phyloP scores from a whole-genome alignment of 164 flowering plant species.

The Tinospora cordifolia region DNA sequence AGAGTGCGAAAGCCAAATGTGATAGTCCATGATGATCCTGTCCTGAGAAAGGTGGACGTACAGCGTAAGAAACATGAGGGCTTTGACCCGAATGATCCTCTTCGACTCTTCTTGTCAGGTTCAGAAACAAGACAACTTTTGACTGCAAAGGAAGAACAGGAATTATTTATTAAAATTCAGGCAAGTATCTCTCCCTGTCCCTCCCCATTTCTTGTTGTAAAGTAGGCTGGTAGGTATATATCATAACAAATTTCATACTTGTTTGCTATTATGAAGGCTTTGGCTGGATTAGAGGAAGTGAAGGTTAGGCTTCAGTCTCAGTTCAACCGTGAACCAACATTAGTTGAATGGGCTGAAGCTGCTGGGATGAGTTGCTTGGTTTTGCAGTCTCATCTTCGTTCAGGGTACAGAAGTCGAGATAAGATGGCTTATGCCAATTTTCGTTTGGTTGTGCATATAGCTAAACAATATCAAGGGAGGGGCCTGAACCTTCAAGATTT shows the following conservation, averaged over 20 bases:
- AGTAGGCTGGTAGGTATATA: not conserved
- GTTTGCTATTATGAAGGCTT: constrained; percentile 29
- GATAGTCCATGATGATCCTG: constrained; percentile 18
- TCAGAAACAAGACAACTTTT: constrained; percentile 63
- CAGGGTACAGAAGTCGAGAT: constrained; percentile 55
- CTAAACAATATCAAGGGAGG: constrained; percentile 68
- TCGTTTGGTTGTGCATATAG: constrained; percentile 85
- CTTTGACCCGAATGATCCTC: constrained; percentile 55
- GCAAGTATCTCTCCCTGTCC: constrained; percentile 23
- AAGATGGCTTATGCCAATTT: constrained; percentile 69
- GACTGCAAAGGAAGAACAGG: constrained; percentile 59
- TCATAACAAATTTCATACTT: constrained; percentile 10
- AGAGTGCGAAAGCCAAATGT: constrained; percentile 29
- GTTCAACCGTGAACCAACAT: constrained; percentile 70
- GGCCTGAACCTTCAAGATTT: constrained; percentile 78
- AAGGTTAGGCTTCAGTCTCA: constrained; percentile 57
- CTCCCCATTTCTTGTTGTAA: not conserved
- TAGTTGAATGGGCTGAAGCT: constrained; percentile 83
- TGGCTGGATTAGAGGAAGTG: constrained; percentile 53
- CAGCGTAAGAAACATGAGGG: constrained; percentile 31
- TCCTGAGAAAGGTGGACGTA: constrained; percentile 18
- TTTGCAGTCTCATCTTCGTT: constrained; percentile 44
- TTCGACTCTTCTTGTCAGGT: constrained; percentile 50
- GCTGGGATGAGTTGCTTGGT: constrained; percentile 48
- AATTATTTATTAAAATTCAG: constrained; percentile 54